phyloP scores from a whole-genome alignment of 345 rosid species.

The Hibiscus trionum region DNA sequence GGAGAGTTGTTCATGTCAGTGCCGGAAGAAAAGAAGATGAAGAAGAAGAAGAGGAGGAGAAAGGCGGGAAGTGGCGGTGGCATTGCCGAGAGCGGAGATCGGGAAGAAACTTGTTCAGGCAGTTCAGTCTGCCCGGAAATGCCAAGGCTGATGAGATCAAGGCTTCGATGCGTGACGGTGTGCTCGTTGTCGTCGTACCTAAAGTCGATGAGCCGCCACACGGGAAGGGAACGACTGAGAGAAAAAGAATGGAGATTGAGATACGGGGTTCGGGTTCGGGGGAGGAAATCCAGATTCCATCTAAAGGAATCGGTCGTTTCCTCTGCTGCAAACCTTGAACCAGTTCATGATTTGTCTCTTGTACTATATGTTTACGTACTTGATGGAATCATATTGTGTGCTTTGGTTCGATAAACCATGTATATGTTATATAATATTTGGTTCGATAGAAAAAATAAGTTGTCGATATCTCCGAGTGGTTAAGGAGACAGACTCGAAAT shows the following conservation, averaged over 20 bases:
- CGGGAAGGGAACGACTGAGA: background rate
- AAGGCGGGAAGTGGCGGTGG: conserved; percentile 31
- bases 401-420: too few relatives aligned
- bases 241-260: conserved; percentile 13
- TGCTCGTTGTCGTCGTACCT: conserved; percentile 29
- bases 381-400: too few relatives aligned
- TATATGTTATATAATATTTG: too few relatives aligned
- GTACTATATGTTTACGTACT: background rate
- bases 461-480: conserved; percentile 96
- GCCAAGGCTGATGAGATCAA: conserved; percentile 30
- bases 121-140: conserved; percentile 28
- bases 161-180: conserved; percentile 34
- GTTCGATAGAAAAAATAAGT: too few relatives aligned
- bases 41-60: background rate
- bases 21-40: conserved; percentile 17
- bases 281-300: conserved; percentile 5
- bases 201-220: background rate
- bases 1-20: conserved; percentile 15
- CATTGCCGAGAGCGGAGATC: conserved; percentile 29
- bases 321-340: conserved; percentile 34
- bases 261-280: conserved; percentile 18
- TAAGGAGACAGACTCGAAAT: conserved; percentile 99
- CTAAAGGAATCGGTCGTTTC: conserved; percentile 28
- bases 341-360: background rate
- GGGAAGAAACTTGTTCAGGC: conserved; percentile 16